Percentiles rank a stretch among this genome's conserved stretches.
These are phyloP conservation scores for Hibiscus tridactylites DNA, from an alignment of 345 rosid genomes.

Conservation along the genomic window DNA sequence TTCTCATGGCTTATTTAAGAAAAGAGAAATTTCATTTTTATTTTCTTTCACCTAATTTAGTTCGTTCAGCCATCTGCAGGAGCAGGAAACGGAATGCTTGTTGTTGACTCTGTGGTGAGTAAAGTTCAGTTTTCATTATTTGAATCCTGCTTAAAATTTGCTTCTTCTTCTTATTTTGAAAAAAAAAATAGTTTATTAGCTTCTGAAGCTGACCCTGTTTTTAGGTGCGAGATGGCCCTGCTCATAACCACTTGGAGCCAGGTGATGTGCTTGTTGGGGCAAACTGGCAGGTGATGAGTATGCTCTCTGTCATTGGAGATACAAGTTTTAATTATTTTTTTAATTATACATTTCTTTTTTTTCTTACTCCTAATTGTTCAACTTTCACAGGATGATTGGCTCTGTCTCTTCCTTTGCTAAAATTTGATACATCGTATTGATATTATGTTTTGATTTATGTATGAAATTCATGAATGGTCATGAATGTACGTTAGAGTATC, in stretches of 20 bases:
- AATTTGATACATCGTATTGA: background rate
- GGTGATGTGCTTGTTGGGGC: constrained; percentile 91
- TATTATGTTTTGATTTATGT: background rate
- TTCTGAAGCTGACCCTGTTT: background rate
- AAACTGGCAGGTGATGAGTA: constrained; percentile 67
- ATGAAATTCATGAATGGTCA: background rate
- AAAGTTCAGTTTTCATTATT: background rate
- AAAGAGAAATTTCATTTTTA: background rate
- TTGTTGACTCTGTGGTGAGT: constrained; percentile 85
- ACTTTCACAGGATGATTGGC: background rate
- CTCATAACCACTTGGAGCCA: constrained; percentile 67
- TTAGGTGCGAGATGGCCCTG: constrained; percentile 96
- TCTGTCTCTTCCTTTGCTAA: background rate
- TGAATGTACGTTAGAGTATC: background rate
- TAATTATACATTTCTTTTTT: background rate
- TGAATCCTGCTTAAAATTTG: background rate
- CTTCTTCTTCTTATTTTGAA: constrained; percentile 7
- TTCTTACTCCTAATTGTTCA: no score
- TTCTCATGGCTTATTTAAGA: constrained; percentile 1
- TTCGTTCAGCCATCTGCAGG: constrained; percentile 69
- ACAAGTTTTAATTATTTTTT: background rate
- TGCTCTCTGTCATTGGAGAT: background rate
- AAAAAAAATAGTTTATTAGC: no score
- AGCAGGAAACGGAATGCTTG: constrained; percentile 93
- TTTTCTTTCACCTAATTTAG: constrained; percentile 26